Evolutionary conservation across 2,329 filamentous ascomycete species (phyloP), one percentile per base, ranked within the genome.

Genomic region (Alternaria hordeiaustralica): DNA sequence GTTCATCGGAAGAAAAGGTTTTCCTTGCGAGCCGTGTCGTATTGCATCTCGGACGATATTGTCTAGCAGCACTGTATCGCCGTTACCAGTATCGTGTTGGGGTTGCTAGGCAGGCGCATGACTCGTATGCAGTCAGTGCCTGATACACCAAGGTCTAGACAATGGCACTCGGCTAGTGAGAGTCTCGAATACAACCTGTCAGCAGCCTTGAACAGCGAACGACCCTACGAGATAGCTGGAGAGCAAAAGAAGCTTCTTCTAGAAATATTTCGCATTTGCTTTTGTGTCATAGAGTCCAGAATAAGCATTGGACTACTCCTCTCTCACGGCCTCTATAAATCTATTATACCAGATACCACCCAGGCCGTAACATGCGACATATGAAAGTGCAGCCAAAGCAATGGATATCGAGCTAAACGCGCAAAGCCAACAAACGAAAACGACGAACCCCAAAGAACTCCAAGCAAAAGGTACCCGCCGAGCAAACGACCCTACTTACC

Each of bases 401-500:
- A 21, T 46, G 54, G 54, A 56, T 47, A 56, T 56, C 54, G 28
- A 30, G 54, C 43, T 30, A 10, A 46, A 47, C 20, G 43, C 23
- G 25, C 54, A 20, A 13, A n/a, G 45, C 36, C 59, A 57, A 46
- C 36, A 36, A 26, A 54, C 20, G 23, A 43, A 30, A 47, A 47
- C 13, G 30, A 58, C 6, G 36, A 41, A 58, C 6, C 18, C 36
- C 25, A 23, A 58, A 28, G 25, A 25, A 53, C 21, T 26, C 26
- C 54, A 46, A 30, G 30, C 33, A 43, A 51, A 43, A 50, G 20
- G 13, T 3, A 36, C 13, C 13, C 12, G 28, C 36, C 28, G 28
- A 36, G 12, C 23, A 60, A 43, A 49, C 30, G 49, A 49, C 36
- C 36, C 59, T 65, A 69, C 66, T 65, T 71, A 56, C 69, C 77